Evolutionary conservation across 371 early-diverging fungal species (phyloP).

Genomic region (Blakeslea trispora): DNA sequence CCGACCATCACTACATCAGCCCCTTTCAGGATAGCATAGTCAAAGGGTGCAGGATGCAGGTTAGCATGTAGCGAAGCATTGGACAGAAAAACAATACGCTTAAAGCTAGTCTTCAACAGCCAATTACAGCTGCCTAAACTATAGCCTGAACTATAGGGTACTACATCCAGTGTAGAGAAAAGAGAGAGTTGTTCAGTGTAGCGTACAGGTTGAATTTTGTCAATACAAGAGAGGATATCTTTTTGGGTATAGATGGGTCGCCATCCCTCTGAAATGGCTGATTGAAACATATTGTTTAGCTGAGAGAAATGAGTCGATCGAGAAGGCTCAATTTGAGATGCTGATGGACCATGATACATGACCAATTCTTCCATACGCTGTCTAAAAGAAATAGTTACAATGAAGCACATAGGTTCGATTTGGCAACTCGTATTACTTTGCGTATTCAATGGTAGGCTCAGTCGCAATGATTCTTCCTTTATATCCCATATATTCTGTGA

Average conservation of each 20-base stretch:
- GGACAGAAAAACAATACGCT: slow-evolving; percentile 67
- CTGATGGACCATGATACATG: slow-evolving; percentile 46
- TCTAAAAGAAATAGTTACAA: slow-evolving; percentile 15
- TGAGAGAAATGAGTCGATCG: slow-evolving; percentile 28
- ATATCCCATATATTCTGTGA: slow-evolving; percentile 85
- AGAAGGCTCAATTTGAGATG: slow-evolving; percentile 24
- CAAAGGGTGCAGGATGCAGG: slow-evolving; percentile 74
- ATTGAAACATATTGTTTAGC: slow-evolving; percentile 2
- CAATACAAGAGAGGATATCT: slow-evolving; percentile 63
- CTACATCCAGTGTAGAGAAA: slow-evolving; percentile 46
- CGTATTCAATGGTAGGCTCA: slow-evolving; percentile 81
- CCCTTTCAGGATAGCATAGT: slow-evolving; percentile 54
- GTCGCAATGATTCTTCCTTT: slow-evolving; percentile 81
- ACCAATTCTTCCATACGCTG: slow-evolving; percentile 73
- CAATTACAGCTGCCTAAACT: slow-evolving; percentile 75
- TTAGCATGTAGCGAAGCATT: slow-evolving; percentile 61
- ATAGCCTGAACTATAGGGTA: slow-evolving; percentile 68
- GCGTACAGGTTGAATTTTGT: slow-evolving; percentile 67
- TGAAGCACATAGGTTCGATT: too few relatives aligned
- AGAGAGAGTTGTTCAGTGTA: slow-evolving; percentile 55
- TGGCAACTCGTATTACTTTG: slow-evolving; percentile 37
- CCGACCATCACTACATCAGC: slow-evolving; percentile 60
- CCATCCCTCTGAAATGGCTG: slow-evolving; percentile 32
- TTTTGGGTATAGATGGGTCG: slow-evolving; percentile 56
- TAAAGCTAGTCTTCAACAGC: slow-evolving; percentile 64